Conservation (phyloP, 1,284 basidiomycete species). For the Irpex sp. region DNA sequence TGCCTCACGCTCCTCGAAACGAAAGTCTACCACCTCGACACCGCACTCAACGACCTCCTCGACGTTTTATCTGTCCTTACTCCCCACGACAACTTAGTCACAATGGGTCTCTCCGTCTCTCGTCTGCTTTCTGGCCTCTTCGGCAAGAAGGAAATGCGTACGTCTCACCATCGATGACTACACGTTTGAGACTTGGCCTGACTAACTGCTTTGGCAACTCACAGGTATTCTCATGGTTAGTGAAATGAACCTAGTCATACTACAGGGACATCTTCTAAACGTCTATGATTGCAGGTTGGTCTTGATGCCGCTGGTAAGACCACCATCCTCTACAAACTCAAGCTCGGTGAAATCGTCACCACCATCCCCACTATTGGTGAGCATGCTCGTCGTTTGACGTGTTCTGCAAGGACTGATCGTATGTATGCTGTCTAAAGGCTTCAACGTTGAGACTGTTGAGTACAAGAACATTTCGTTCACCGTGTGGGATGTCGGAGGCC, state of each 20-base stretch:
- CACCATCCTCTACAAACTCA: conserved; percentile 97
- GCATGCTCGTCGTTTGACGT: conserved; percentile 28
- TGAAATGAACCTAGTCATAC: conserved; percentile 5
- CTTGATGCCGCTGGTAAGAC: conserved; percentile 98
- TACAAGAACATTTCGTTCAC: conserved; percentile 94
- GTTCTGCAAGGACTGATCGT: not conserved
- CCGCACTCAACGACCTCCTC: conserved; percentile 18
- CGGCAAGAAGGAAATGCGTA: conserved; percentile 99
- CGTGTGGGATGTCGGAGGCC: conserved; percentile 88
- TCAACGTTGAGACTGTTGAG: conserved; percentile 96
- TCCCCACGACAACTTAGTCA: conserved; percentile 17
- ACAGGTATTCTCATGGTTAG: conserved; percentile 57
- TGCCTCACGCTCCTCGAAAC: conserved; percentile 15
- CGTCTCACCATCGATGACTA: conserved; percentile 34
- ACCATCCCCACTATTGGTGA: conserved; percentile 98
- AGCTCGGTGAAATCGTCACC: conserved; percentile 98
- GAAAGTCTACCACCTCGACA: conserved; percentile 20
- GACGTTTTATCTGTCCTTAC: conserved; percentile 13
- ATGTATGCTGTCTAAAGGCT: conserved; percentile 50
- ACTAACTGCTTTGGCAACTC: conserved; percentile 20
- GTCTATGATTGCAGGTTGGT: conserved; percentile 68
- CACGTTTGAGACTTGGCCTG: conserved; percentile 18
- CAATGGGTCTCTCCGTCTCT: conserved; percentile 88
- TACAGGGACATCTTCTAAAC: conserved; percentile 5
- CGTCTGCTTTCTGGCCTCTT: conserved; percentile 84